Conservation (phyloP, 176 grass and related monocot genomes). For the Musa schizocarpa region DNA sequence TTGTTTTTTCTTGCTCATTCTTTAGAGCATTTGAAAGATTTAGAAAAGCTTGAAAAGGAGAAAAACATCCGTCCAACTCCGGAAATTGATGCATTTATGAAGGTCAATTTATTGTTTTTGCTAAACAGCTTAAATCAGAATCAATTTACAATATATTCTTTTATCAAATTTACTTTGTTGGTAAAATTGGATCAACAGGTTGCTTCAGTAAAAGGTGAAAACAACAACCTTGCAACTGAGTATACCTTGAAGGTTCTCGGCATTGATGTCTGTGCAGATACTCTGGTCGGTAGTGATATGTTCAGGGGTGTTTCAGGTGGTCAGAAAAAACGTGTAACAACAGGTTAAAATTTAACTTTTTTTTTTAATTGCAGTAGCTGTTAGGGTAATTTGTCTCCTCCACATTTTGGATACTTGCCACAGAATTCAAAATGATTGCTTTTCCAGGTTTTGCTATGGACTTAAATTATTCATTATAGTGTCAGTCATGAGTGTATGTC, state of each 20-base stretch:
- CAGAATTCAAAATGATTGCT: not conserved
- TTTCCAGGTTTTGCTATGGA: not conserved
- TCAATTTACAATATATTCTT: not conserved
- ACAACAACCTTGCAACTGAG: constrained; percentile 49
- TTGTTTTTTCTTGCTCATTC: constrained; percentile 12
- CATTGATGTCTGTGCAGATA: constrained; percentile 65
- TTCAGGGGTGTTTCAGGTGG: constrained; percentile 75
- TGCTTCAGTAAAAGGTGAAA: constrained; percentile 38
- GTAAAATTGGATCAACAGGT: constrained; percentile 23
- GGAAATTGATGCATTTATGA: constrained; percentile 83
- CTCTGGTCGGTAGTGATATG: constrained; percentile 66
- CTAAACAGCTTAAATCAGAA: not conserved
- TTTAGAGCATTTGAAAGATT: constrained; percentile 47
- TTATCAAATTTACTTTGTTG: not conserved
- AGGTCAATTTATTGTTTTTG: constrained; percentile 30
- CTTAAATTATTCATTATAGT: no score
- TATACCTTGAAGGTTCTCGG: constrained; percentile 63
- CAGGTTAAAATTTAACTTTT: constrained; percentile 26
- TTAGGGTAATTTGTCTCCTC: not conserved
- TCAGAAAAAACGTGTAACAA: constrained; percentile 68
- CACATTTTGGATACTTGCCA: not conserved
- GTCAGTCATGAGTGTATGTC: no score
- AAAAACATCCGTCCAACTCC: constrained; percentile 44
- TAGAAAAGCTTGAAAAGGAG: constrained; percentile 46
- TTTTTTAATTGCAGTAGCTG: not conserved